A percentile compares a stretch with the other conserved stretches of the same genome.
Evolutionary conservation across 352 stramenopile genomes (phyloP).

Genomic region (Phytophthora cajani): DNA sequence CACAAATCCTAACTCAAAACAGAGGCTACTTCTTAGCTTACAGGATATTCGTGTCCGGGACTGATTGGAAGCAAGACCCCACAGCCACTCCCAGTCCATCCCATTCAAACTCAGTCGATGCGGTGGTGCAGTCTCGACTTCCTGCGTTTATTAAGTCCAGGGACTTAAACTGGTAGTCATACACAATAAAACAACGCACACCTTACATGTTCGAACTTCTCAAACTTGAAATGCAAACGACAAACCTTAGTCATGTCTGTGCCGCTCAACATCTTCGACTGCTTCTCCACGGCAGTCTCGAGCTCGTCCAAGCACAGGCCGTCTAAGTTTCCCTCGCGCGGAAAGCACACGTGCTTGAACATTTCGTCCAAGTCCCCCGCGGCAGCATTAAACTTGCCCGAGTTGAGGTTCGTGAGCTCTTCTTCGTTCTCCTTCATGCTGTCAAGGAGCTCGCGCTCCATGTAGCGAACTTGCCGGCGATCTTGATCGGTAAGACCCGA

Average conservation of each 20-base stretch:
- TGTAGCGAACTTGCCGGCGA: conserved; percentile 13
- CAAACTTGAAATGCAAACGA: neutral
- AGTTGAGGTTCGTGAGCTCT: conserved; percentile 11
- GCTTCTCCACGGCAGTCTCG: conserved; percentile 4
- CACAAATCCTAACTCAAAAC: conserved; percentile 7
- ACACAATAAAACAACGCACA: neutral
- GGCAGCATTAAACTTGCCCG: conserved; percentile 16
- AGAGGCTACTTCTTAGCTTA: neutral
- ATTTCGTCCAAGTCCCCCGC: conserved; percentile 12
- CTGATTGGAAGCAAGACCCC: conserved; percentile 10
- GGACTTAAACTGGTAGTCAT: conserved; percentile 4
- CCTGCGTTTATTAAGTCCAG: conserved; percentile 10
- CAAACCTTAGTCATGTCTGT: conserved; percentile 25
- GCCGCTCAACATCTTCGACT: conserved; percentile 2
- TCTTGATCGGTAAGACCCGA: conserved; percentile 15
- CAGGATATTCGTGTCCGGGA: conserved; percentile 15
- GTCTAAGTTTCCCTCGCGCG: conserved; percentile 13
- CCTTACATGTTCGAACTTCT: neutral
- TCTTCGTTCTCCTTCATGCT: conserved; percentile 11
- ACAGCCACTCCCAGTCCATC: conserved; percentile 1
- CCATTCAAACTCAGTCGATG: conserved; percentile 13
- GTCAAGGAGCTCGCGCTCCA: conserved; percentile 11
- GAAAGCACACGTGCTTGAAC: conserved; percentile 14
- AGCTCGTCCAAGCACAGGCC: conserved; percentile 20
- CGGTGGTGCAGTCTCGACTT: neutral